Percentiles rank a stretch among this genome's conserved stretches.
Evolutionary conservation across 768 basidiomycete species (phyloP).

Genomic region (Naganishia vishniacii): DNA sequence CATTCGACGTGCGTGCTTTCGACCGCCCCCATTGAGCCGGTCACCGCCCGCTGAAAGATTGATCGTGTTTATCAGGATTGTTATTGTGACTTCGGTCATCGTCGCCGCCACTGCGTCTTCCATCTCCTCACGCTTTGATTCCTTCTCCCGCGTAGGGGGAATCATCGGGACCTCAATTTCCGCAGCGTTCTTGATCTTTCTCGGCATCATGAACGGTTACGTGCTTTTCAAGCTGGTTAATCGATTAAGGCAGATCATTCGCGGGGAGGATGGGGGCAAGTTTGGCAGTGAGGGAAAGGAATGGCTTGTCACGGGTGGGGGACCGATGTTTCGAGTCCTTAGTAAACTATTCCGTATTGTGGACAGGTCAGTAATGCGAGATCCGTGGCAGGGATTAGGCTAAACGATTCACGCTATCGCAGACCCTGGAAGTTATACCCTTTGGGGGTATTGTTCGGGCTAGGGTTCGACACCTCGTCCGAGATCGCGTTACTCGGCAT

Average conservation of each 20-base stretch:
- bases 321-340: conserved; percentile 22
- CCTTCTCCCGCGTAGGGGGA: conserved; percentile 20
- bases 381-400: too few species aligned
- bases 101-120: conserved; percentile 20
- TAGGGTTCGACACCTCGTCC: conserved; percentile 28
- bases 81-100: conserved; percentile 24
- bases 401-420: too few species aligned
- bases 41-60: too few species aligned
- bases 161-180: conserved; percentile 26
- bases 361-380: conserved; percentile 14
- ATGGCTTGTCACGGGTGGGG: conserved; percentile 7
- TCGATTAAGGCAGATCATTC: conserved; percentile 4
- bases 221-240: conserved; percentile 14
- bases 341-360: conserved; percentile 21
- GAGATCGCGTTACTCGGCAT: conserved; percentile 27
- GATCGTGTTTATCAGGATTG: too few species aligned
- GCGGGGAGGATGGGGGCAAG: conserved; percentile 12
- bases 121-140: conserved; percentile 14
- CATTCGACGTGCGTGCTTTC: conserved; percentile 23
- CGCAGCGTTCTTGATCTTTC: conserved; percentile 19
- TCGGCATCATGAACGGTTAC: conserved; percentile 24
- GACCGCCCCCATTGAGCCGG: too few species aligned
- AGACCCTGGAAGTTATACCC: conserved; percentile 28
- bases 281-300: conserved; percentile 17
- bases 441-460: conserved; percentile 23